Evolutionary conservation across 129 eudicot species (phyloP).

Genomic region (Centrapalus pauciflorus): DNA sequence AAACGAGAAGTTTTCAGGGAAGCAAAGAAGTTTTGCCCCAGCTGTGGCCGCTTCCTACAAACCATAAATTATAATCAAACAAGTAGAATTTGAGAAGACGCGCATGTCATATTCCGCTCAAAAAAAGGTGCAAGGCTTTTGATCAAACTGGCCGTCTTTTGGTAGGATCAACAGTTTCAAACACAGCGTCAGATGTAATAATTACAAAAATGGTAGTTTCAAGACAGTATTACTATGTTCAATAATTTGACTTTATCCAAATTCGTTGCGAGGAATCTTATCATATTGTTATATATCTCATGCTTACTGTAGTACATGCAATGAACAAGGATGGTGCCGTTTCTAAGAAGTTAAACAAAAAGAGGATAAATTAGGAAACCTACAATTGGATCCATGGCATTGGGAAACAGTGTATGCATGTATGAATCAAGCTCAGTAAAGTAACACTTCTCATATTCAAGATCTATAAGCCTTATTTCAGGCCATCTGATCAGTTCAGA

Average conservation of each 20-base stretch:
- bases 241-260: neutral
- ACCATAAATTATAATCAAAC: constrained; percentile 5
- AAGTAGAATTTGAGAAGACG: neutral
- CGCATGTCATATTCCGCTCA: neutral
- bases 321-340: too few relatives aligned
- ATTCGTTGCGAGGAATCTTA: neutral
- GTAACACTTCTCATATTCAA: neutral
- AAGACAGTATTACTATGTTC: neutral
- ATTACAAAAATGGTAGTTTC: neutral
- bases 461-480: neutral
- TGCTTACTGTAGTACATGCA: too few relatives aligned
- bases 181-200: neutral
- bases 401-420: neutral
- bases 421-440: neutral
- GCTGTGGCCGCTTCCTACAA: constrained; percentile 85
- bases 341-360: too few relatives aligned
- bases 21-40: constrained; percentile 80
- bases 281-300: neutral
- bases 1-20: constrained; percentile 90
- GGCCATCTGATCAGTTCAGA: neutral
- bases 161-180: neutral
- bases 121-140: neutral
- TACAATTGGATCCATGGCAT: neutral
- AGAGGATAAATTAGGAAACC: too few relatives aligned
- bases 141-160: neutral